Conservation (phyloP, 2,329 filamentous ascomycete genomes). For the Diaporthe ilicicola region DNA sequence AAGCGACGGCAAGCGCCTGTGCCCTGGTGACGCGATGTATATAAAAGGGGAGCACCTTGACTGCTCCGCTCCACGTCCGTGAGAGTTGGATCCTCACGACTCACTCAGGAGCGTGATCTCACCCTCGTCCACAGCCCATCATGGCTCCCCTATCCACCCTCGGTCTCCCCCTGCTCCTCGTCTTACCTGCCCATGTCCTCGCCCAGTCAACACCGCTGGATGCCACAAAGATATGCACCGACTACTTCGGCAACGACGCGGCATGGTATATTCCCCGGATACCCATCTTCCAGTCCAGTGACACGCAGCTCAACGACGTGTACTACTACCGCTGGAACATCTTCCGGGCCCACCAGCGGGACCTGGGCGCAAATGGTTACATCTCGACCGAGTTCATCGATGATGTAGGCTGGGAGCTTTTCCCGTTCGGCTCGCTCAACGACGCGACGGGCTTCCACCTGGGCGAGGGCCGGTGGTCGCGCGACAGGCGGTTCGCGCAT, state of each 20-base stretch:
- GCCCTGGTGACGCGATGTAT: background rate
- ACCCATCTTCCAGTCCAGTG: constrained; percentile 49
- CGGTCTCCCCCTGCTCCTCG: background rate
- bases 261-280: constrained; percentile 49
- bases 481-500: constrained; percentile 52
- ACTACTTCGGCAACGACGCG: constrained; percentile 50
- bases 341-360: constrained; percentile 53
- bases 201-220: constrained; percentile 12
- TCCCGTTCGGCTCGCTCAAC: constrained; percentile 52
- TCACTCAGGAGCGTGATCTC: background rate
- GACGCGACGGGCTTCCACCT: constrained; percentile 54
- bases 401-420: constrained; percentile 51
- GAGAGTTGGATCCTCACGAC: background rate
- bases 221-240: constrained; percentile 26
- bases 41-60: background rate
- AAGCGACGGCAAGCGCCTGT: background rate
- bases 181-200: background rate
- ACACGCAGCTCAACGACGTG: constrained; percentile 48
- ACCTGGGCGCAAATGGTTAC: constrained; percentile 50
- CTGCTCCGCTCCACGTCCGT: background rate
- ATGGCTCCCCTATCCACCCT: background rate
- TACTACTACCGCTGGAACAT: constrained; percentile 56
- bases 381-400: constrained; percentile 55
- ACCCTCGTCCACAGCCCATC: background rate
- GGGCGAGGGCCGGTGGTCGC: constrained; percentile 52